Percentiles rank a stretch among this genome's conserved stretches.
Evolutionary conservation across 768 basidiomycete species (phyloP).

Genomic region (Kwoniella sp.): DNA sequence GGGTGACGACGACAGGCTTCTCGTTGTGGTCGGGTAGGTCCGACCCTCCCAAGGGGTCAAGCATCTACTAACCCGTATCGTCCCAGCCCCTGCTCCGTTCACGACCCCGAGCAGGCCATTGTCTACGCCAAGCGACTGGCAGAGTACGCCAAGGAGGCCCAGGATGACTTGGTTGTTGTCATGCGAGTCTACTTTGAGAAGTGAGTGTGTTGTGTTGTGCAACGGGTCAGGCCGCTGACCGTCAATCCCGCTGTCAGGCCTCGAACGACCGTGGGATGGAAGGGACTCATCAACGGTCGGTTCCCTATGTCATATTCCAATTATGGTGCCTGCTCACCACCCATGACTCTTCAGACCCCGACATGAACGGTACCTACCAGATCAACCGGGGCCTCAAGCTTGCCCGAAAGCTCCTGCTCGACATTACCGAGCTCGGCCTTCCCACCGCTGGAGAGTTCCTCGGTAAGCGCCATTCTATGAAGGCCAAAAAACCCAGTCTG

Average conservation of each 20-base stretch:
- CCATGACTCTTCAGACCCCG: slow-evolving; percentile 58
- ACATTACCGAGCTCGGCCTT: slow-evolving; percentile 82
- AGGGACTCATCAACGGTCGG: slow-evolving; percentile 85
- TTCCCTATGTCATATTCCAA: neutral
- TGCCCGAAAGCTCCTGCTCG: slow-evolving; percentile 78
- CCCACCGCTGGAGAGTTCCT: slow-evolving; percentile 97
- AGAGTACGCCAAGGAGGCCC: slow-evolving; percentile 71
- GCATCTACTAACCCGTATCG: neutral
- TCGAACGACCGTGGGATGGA: slow-evolving; percentile 95
- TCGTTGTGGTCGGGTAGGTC: slow-evolving; percentile 81
- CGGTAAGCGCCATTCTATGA: slow-evolving; percentile 35
- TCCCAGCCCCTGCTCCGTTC: slow-evolving; percentile 82
- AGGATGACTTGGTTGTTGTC: slow-evolving; percentile 83
- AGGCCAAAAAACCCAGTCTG: neutral
- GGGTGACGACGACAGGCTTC: slow-evolving; percentile 84
- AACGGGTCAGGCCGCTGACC: too few relatives aligned
- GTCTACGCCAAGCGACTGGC: slow-evolving; percentile 79
- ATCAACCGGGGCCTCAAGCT: slow-evolving; percentile 93
- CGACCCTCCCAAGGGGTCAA: neutral
- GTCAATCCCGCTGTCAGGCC: slow-evolving; percentile 50
- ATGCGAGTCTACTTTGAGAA: slow-evolving; percentile 99
- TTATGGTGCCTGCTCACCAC: neutral
- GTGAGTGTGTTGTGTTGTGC: slow-evolving; percentile 35
- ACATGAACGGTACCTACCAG: slow-evolving; percentile 82
- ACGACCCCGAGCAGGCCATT: slow-evolving; percentile 76